These are phyloP conservation scores for Erodium maritimum DNA, from an alignment of 345 rosid genomes.

Conservation along the genomic window DNA sequence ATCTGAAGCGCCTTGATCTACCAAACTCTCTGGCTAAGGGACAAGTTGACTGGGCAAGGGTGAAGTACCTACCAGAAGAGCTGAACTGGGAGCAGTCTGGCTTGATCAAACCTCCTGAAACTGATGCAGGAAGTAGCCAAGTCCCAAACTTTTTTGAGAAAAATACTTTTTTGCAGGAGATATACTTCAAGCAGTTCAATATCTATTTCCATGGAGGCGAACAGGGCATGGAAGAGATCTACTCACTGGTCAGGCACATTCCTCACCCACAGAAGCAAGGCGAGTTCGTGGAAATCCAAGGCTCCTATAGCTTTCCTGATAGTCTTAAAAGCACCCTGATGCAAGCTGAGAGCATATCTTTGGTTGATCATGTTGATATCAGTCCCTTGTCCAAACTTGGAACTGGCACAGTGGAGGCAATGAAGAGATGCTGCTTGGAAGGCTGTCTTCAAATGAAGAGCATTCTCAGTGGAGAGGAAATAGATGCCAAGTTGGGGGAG, in stretches of 20 bases:
- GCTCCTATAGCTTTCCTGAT: constrained; percentile 11
- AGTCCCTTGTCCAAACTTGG: constrained; percentile 22
- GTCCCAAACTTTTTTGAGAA: constrained; percentile 10
- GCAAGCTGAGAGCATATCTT: constrained; percentile 16
- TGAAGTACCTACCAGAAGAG: constrained; percentile 6
- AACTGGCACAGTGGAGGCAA: constrained; percentile 5
- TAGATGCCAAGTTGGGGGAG: constrained; percentile 12
- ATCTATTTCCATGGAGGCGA: neutral
- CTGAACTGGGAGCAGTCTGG: neutral
- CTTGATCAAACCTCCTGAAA: no score
- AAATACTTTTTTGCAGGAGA: constrained; percentile 1
- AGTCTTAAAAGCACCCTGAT: constrained; percentile 9
- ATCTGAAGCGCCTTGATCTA: constrained; percentile 3
- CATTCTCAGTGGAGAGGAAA: constrained; percentile 12
- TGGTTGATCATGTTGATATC: constrained; percentile 16
- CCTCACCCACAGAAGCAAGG: constrained; percentile 1
- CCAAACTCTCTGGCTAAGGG: neutral
- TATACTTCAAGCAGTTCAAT: constrained; percentile 3
- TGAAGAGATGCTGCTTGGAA: constrained; percentile 27
- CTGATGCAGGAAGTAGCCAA: neutral
- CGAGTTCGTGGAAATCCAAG: constrained; percentile 23
- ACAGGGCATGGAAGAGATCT: constrained; percentile 4
- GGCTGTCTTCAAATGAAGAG: constrained; percentile 20
- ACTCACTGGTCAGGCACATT: constrained; percentile 5
- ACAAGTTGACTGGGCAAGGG: constrained; percentile 2